Base-by-base conservation (phyloP, 805 yeast species). In the Yarrowia yakushimensis region DNA sequence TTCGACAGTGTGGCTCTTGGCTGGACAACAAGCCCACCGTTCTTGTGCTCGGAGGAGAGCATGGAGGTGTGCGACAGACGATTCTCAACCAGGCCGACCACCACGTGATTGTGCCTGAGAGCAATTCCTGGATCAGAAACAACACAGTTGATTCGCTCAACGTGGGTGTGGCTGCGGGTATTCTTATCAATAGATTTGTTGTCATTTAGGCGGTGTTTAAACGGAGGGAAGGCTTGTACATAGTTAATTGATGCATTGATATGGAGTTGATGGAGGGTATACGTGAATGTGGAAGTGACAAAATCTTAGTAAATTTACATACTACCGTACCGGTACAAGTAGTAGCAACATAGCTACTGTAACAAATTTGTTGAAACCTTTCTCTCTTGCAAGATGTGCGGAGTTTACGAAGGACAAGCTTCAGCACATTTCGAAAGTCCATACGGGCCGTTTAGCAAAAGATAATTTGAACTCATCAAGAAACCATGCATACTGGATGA, bases 121-220 rank as follows among this genome's bases (percentile, higher is more conserved):
- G 27, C 10, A 41, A 41, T 12, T 37, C 52, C 15, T 42, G 42
- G 54, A 59, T 59, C 54, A 64, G 61, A 37, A 68, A 67, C 23
- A 30, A 65, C 23, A 52, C 65, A 13, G 85, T 91, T 37, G 97
- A 90, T 70, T 88, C 96, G 30, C 76, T 91, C 69, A 91, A 91
- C 70, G 97, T 90, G 31, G 88, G 94, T 70, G 97, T 91, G 9
- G 97, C 97, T 0, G 81, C 92, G 1, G 94, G 92, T 1, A 69
- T 91, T 28, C 70, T 91, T 54, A 74, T 90, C 34, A 65, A 69
- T 33, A 65, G 66, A 52, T 68, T 69, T 43, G 55, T 62, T 30
- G 60, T 37, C 6, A 15, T 45, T 13, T 54, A 55, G 13, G n/a
- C 28, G 39, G n/a, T 8, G 9, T 4, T 13, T 30, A 27, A 18